Evolutionary conservation across 768 basidiomycete genomes (phyloP).

Genomic region (Peribolospora baueri): DNA sequence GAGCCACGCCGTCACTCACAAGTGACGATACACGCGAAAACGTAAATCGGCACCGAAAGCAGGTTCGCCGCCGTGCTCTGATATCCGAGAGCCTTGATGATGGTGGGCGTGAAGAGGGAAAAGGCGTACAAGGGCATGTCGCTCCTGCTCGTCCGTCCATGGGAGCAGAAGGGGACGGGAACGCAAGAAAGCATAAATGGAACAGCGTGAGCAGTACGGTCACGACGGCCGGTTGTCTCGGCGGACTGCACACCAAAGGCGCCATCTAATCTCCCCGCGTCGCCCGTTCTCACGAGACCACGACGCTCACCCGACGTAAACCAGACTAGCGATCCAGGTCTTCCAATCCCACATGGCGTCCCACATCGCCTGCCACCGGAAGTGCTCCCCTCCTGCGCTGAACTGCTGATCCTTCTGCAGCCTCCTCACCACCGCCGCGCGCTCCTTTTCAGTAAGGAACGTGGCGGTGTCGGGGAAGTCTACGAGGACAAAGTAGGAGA

Average conservation of each 20-base stretch:
- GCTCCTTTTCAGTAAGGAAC: slow-evolving; percentile 47
- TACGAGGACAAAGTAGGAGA: slow-evolving; percentile 53
- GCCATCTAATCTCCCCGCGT: no score
- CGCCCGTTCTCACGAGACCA: not conserved
- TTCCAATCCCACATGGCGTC: slow-evolving; percentile 45
- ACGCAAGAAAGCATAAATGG: not conserved
- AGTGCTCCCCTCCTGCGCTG: slow-evolving; percentile 32
- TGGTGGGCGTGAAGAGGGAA: slow-evolving; percentile 50
- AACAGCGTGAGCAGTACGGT: no score
- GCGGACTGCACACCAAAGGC: no score
- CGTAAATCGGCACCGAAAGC: slow-evolving; percentile 52
- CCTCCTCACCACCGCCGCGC: slow-evolving; percentile 37
- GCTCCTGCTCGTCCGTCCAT: slow-evolving; percentile 3
- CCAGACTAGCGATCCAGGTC: slow-evolving; percentile 36
- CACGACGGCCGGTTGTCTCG: no score
- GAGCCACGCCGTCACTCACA: slow-evolving; percentile 16
- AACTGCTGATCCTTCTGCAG: slow-evolving; percentile 44
- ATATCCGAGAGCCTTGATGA: slow-evolving; percentile 28
- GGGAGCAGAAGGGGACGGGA: slow-evolving; percentile 18
- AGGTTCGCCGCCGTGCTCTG: slow-evolving; percentile 48
- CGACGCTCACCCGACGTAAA: not conserved
- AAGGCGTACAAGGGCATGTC: slow-evolving; percentile 54
- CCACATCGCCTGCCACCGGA: slow-evolving; percentile 34
- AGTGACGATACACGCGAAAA: slow-evolving; percentile 40
- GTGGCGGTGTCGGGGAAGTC: slow-evolving; percentile 63